A percentile compares a stretch with the other conserved stretches of the same genome.
Evolutionary conservation across 2,329 filamentous ascomycete species (phyloP).

Genomic region (Cladophialophora carrionii): DNA sequence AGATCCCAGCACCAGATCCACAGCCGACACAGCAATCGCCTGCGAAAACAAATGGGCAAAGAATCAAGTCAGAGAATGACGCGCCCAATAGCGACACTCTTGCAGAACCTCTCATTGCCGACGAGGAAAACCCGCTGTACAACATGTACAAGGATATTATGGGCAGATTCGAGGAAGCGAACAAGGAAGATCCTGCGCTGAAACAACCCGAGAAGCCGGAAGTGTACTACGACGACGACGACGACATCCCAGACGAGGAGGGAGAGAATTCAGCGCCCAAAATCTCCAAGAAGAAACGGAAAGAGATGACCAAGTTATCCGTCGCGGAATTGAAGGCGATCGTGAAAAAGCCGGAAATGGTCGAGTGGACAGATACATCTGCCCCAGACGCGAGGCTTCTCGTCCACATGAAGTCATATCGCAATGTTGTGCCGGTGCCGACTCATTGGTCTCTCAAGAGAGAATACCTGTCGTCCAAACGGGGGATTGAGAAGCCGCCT

Average conservation of each 20-base stretch:
- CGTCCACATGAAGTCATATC: constrained; percentile 90
- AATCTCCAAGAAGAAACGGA: constrained; percentile 92
- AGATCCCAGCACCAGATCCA: constrained; percentile 13
- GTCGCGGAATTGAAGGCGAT: constrained; percentile 94
- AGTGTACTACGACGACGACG: constrained; percentile 79
- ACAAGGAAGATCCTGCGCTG: constrained; percentile 65
- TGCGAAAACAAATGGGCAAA: constrained; percentile 21
- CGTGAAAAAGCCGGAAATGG: constrained; percentile 86
- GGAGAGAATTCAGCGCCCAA: constrained; percentile 72
- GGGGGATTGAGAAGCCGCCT: constrained; percentile 92
- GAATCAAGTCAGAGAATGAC: constrained; percentile 29
- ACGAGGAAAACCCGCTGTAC: constrained; percentile 75
- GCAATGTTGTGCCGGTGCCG: constrained; percentile 94
- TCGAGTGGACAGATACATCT: constrained; percentile 96
- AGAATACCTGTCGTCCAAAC: constrained; percentile 95
- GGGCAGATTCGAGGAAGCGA: constrained; percentile 71
- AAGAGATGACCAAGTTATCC: constrained; percentile 86
- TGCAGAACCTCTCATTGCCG: constrained; percentile 51
- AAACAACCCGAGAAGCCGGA: constrained; percentile 79
- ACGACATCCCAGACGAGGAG: constrained; percentile 83
- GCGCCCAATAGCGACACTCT: constrained; percentile 54
- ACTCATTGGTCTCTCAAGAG: constrained; percentile 94
- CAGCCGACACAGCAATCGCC: constrained; percentile 19
- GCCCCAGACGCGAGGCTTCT: constrained; percentile 85
- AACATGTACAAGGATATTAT: constrained; percentile 83